Conservation (phyloP, 140 eudicot genomes). For the Senecio squalidus region DNA sequence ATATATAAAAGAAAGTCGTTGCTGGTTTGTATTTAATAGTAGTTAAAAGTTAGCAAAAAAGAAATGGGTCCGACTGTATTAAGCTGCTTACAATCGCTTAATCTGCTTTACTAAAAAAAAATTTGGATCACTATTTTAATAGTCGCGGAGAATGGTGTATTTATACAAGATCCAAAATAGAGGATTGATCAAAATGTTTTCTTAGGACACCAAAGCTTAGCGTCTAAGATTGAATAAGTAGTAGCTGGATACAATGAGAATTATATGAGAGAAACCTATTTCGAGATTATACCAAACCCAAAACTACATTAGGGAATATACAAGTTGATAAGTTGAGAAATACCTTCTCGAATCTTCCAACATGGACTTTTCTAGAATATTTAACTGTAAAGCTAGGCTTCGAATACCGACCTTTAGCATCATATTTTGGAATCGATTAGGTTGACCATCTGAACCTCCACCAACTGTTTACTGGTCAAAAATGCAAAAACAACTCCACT, state of each 20-base stretch:
- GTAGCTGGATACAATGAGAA: background rate
- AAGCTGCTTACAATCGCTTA: no score
- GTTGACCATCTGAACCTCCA: background rate
- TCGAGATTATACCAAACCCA: background rate
- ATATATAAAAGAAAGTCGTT: no score
- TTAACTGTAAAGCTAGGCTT: constrained; percentile 3
- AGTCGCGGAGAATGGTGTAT: background rate
- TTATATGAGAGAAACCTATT: background rate
- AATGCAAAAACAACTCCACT: constrained; percentile 25
- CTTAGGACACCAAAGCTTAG: background rate
- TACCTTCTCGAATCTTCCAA: constrained; percentile 4
- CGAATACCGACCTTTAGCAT: background rate
- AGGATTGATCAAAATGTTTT: background rate
- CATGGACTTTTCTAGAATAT: constrained; percentile 9
- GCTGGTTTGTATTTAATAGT: no score
- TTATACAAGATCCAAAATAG: background rate
- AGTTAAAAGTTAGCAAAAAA: no score
- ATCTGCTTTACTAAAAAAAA: no score
- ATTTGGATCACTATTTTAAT: no score
- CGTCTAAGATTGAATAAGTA: background rate
- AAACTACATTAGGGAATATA: constrained; percentile 9
- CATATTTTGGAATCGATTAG: background rate
- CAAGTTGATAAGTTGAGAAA: constrained; percentile 13
- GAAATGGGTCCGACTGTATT: no score
- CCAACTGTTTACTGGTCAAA: constrained; percentile 25